These are phyloP conservation scores for Aspergillus steynii DNA, from an alignment of 495 filamentous ascomycete species.

Conservation along the genomic window DNA sequence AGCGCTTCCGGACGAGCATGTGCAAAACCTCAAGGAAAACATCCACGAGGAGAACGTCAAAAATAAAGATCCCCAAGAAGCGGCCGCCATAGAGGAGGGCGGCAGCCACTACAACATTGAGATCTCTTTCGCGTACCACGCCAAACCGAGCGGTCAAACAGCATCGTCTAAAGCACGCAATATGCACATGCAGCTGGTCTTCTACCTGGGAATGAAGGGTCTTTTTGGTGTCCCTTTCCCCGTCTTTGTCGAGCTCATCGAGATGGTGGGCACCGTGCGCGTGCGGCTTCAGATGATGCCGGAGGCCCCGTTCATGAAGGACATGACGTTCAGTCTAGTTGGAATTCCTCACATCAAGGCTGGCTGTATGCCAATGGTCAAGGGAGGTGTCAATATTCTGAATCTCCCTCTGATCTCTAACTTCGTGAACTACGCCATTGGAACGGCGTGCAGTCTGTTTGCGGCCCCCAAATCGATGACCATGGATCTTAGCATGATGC, in stretches of 20 bases:
- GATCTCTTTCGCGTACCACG: conserved; percentile 90
- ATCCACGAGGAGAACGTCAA: conserved; percentile 77
- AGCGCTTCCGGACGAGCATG: conserved; percentile 79
- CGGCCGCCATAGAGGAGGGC: conserved; percentile 85
- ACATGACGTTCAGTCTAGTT: conserved; percentile 90
- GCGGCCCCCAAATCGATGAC: conserved; percentile 96
- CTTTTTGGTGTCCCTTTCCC: conserved; percentile 85
- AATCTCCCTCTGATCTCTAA: conserved; percentile 92
- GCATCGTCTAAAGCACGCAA: conserved; percentile 81
- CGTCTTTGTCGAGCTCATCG: conserved; percentile 83
- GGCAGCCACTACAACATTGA: conserved; percentile 95
- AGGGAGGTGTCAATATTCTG: conserved; percentile 84
- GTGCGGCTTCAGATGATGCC: conserved; percentile 82
- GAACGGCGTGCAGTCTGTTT: conserved; percentile 81
- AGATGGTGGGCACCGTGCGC: conserved; percentile 83
- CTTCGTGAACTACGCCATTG: conserved; percentile 96
- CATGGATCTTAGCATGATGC: conserved; percentile 84
- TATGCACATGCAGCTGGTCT: conserved; percentile 96
- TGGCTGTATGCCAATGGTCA: conserved; percentile 88
- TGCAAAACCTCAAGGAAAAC: conserved; percentile 74
- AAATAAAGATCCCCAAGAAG: conserved; percentile 81
- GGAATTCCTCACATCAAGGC: conserved; percentile 86
- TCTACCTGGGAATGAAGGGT: conserved; percentile 76
- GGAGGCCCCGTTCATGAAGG: conserved; percentile 87
- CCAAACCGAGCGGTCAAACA: conserved; percentile 66